phyloP scores from a whole-genome alignment of 768 basidiomycete genomes.

The Auricularia cornea region DNA sequence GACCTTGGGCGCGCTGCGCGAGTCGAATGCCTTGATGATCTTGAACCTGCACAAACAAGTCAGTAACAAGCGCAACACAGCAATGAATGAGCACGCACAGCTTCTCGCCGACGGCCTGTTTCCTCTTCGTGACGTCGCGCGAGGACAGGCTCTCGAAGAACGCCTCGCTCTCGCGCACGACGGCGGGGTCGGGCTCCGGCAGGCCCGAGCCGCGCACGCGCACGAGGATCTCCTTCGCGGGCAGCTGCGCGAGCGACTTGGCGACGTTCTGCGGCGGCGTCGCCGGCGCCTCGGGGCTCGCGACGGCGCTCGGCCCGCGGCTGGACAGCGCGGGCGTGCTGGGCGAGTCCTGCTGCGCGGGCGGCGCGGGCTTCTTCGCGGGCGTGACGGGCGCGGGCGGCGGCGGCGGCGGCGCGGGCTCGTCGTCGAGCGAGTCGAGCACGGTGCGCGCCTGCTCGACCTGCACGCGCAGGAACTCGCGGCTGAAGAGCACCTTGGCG shows the following conservation, averaged over 20 bases:
- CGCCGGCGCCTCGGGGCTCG: constrained; percentile 44
- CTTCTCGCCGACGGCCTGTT: constrained; percentile 76
- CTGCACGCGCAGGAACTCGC: constrained; percentile 68
- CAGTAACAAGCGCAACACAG: constrained; percentile 1
- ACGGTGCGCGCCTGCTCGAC: constrained; percentile 76
- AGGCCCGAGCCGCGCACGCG: constrained; percentile 50
- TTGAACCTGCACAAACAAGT: constrained; percentile 32
- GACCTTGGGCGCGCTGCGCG: constrained; percentile 55
- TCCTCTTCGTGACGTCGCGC: constrained; percentile 51
- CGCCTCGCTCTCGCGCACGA: constrained; percentile 60
- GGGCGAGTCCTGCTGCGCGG: constrained; percentile 41
- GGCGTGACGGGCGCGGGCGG: constrained; percentile 46
- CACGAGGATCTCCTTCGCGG: constrained; percentile 67
- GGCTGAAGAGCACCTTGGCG: constrained; percentile 85
- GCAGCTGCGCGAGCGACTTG: constrained; percentile 53
- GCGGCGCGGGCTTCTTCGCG: constrained; percentile 42
- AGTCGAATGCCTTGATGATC: constrained; percentile 51
- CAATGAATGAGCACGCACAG: constrained; percentile 39
- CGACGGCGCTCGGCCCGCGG: constrained; percentile 60
- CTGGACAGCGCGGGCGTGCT: constrained; percentile 72
- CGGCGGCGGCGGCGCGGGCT: constrained; percentile 30
- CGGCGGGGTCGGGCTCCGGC: constrained; percentile 61
- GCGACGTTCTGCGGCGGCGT: constrained; percentile 36
- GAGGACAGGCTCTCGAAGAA: constrained; percentile 58
- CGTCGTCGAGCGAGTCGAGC: constrained; percentile 61